phyloP scores from a whole-genome alignment of 768 basidiomycete species.

The Panaeolus papilionaceus region DNA sequence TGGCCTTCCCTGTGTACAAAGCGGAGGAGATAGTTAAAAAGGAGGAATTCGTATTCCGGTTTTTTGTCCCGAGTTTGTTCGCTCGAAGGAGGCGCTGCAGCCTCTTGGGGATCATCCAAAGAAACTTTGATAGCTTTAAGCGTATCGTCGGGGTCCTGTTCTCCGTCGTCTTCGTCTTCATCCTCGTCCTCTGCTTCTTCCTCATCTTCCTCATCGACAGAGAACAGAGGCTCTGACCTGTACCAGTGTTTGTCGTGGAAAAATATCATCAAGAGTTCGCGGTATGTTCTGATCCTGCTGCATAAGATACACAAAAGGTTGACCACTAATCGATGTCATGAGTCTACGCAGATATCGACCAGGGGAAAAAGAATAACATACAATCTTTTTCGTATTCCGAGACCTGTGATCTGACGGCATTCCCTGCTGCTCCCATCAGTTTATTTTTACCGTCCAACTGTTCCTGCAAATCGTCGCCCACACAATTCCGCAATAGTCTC shows the following conservation, averaged over 20 bases:
- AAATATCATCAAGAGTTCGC: slow-evolving; percentile 94
- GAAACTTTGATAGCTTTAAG: slow-evolving; percentile 27
- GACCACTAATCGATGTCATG: slow-evolving; percentile 65
- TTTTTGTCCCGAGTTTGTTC: slow-evolving; percentile 46
- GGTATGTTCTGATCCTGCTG: slow-evolving; percentile 87
- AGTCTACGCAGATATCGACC: not conserved
- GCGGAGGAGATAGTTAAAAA: slow-evolving; percentile 94
- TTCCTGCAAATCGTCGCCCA: slow-evolving; percentile 92
- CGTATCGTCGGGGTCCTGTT: slow-evolving; percentile 42
- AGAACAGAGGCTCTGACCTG: slow-evolving; percentile 74
- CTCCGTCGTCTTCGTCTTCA: slow-evolving; percentile 50
- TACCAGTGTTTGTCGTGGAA: slow-evolving; percentile 95
- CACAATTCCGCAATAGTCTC: slow-evolving; percentile 83
- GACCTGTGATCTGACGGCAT: slow-evolving; percentile 68
- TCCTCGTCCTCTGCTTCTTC: slow-evolving; percentile 60
- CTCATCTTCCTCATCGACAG: slow-evolving; percentile 80
- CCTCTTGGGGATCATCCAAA: slow-evolving; percentile 29
- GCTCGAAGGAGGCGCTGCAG: slow-evolving; percentile 20
- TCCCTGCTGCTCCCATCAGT: slow-evolving; percentile 86
- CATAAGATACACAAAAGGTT: slow-evolving; percentile 92
- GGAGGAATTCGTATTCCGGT: slow-evolving; percentile 92
- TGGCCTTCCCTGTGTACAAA: slow-evolving; percentile 95
- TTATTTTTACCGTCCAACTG: slow-evolving; percentile 79
- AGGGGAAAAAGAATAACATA: slow-evolving; percentile 41
- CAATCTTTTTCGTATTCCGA: slow-evolving; percentile 90